Evolutionary conservation across 345 rosid genomes (phyloP).

Genomic region (Euphorbia peplus): DNA sequence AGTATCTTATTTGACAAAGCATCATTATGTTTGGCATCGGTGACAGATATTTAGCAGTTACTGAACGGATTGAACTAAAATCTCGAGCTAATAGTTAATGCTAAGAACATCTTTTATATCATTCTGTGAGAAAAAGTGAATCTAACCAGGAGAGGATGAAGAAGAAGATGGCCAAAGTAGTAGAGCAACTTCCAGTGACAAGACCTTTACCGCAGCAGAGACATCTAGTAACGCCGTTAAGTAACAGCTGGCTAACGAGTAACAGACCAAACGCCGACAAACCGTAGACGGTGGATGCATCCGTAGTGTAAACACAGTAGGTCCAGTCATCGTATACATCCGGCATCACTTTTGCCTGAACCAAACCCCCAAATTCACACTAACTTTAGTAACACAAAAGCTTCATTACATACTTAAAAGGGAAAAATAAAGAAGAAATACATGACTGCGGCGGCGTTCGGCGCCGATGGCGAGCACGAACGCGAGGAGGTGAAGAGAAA

Average conservation of each 20-base stretch:
- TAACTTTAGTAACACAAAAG: neutral
- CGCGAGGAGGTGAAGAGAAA: conserved; percentile 78
- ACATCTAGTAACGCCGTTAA: conserved; percentile 79
- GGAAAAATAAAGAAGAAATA: conserved; percentile 22
- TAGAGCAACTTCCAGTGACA: conserved; percentile 51
- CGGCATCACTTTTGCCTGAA: conserved; percentile 55
- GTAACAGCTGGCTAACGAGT: conserved; percentile 61
- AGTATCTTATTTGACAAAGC: no score
- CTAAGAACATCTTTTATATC: no score
- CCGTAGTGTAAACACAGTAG: conserved; percentile 67
- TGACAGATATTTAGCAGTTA: no score
- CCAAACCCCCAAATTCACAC: neutral
- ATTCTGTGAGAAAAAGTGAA: neutral
- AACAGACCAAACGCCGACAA: conserved; percentile 71
- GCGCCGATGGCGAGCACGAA: conserved; percentile 94
- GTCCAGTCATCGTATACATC: conserved; percentile 81
- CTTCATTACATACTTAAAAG: neutral
- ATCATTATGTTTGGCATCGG: no score
- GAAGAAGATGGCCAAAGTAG: conserved; percentile 63
- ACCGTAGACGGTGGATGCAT: conserved; percentile 83
- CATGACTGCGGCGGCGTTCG: conserved; percentile 92
- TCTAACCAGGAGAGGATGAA: conserved; percentile 82
- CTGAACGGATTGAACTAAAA: no score
- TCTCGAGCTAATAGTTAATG: no score
- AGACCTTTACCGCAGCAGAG: conserved; percentile 90